Evolutionary conservation across 495 filamentous ascomycete species (phyloP).

Genomic region (Elasticomyces elasticus): DNA sequence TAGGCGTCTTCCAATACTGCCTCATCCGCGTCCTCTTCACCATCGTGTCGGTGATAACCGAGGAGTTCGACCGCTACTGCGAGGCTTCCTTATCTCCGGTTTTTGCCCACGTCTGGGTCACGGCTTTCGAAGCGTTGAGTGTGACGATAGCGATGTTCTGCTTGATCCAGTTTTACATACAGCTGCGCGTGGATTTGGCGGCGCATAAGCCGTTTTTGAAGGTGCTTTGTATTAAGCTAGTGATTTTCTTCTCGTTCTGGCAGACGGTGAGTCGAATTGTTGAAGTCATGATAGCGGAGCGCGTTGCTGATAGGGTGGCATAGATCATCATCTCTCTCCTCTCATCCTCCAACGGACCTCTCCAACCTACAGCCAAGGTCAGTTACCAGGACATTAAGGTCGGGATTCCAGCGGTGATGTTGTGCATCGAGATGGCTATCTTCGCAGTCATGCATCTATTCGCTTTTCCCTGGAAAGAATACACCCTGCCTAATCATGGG

Average conservation of each 20-base stretch:
- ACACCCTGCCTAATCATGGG: too few species aligned
- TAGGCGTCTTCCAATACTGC: constrained; percentile 83
- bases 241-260: constrained; percentile 95
- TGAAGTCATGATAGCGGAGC: too few species aligned
- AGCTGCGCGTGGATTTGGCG: constrained; percentile 58
- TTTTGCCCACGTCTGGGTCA: constrained; percentile 74
- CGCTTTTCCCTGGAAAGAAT: constrained; percentile 70
- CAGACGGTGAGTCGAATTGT: constrained; percentile 48
- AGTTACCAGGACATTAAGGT: constrained; percentile 67
- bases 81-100: constrained; percentile 64
- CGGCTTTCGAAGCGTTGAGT: constrained; percentile 58
- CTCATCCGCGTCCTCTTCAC: constrained; percentile 79
- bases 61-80: constrained; percentile 63
- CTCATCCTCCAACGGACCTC: constrained; percentile 45
- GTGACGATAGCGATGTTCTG: constrained; percentile 89
- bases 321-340: constrained; percentile 59
- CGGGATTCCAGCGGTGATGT: constrained; percentile 65
- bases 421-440: constrained; percentile 81
- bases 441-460: constrained; percentile 72
- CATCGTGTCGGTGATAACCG: constrained; percentile 62
- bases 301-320: too few species aligned
- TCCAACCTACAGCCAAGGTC: constrained; percentile 52
- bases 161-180: constrained; percentile 80
- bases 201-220: constrained; percentile 70
- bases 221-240: constrained; percentile 78